These are phyloP conservation scores for Sphaceloma murrayae DNA, from an alignment of 2,329 filamentous ascomycete species.

Conservation along the genomic window DNA sequence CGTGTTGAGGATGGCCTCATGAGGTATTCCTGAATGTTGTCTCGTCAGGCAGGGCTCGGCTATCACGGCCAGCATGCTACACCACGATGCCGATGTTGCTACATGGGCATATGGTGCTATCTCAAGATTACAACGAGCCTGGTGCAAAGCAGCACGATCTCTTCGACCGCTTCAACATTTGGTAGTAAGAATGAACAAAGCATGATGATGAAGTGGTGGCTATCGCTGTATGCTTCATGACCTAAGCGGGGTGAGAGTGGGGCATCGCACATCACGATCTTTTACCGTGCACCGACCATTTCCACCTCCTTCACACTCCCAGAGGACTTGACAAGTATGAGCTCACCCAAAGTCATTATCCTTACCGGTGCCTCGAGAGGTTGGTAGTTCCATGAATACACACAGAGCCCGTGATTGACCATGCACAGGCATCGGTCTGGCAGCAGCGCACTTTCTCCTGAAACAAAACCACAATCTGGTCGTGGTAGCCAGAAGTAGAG, in stretches of 20 bases:
- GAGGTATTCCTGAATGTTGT: not conserved
- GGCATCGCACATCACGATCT: conserved; percentile 7
- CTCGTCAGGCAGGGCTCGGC: too few species aligned
- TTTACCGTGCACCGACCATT: conserved; percentile 5
- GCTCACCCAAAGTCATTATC: conserved; percentile 37
- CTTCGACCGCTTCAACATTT: too few species aligned
- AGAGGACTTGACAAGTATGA: conserved; percentile 6
- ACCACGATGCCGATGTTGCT: too few species aligned
- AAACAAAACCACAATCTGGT: conserved; percentile 46
- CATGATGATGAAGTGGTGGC: too few species aligned
- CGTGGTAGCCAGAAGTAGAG: conserved; percentile 45
- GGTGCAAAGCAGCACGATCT: too few species aligned
- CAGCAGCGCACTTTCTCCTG: conserved; percentile 52
- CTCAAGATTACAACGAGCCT: too few species aligned
- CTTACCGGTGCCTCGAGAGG: conserved; percentile 56
- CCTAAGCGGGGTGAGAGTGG: conserved; percentile 7
- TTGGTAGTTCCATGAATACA: conserved; percentile 23
- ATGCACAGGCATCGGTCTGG: conserved; percentile 49
- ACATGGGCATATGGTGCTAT: too few species aligned
- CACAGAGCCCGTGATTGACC: not conserved
- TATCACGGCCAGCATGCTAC: too few species aligned
- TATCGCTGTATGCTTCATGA: conserved; percentile 13
- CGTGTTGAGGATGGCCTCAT: not conserved
- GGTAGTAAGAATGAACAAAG: too few species aligned
- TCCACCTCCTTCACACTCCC: conserved; percentile 5